Percentiles rank a stretch among this genome's conserved stretches.
phyloP scores from a whole-genome alignment of 257 asterid genomes.

The Craterostigma plantagineum region DNA sequence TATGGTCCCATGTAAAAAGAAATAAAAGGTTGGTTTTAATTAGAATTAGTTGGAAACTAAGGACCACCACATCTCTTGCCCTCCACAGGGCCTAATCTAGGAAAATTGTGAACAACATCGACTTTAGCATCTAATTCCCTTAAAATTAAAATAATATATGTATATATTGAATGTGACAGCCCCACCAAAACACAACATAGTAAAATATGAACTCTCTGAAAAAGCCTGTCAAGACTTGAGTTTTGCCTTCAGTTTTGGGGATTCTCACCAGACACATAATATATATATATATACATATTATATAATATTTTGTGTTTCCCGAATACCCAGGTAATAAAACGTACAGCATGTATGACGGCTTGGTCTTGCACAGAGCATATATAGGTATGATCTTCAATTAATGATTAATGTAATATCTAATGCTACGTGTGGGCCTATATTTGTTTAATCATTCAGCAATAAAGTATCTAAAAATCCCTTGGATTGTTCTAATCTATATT shows the following conservation, averaged over 20 bases:
- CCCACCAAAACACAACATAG: slow-evolving; percentile 6
- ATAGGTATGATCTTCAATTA: neutral
- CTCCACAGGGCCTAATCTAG: slow-evolving; percentile 41
- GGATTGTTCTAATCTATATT: slow-evolving; percentile 13
- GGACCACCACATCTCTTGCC: slow-evolving; percentile 78
- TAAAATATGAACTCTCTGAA: slow-evolving; percentile 21
- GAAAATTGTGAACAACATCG: slow-evolving; percentile 37
- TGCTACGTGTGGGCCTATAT: too few relatives aligned
- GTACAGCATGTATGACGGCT: too few relatives aligned
- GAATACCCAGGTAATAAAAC: too few relatives aligned
- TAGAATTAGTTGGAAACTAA: slow-evolving; percentile 54
- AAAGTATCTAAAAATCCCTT: slow-evolving; percentile 13
- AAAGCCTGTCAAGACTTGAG: slow-evolving; percentile 52
- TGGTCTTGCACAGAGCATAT: too few relatives aligned
- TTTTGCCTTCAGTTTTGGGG: slow-evolving; percentile 43
- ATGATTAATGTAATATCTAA: too few relatives aligned
- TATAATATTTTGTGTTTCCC: too few relatives aligned
- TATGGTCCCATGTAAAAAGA: too few relatives aligned
- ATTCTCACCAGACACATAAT: slow-evolving; percentile 13
- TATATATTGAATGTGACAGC: slow-evolving; percentile 14
- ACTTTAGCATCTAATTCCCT: slow-evolving; percentile 42
- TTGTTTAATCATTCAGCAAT: neutral
- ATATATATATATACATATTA: too few relatives aligned
- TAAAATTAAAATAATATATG: neutral
- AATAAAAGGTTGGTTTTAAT: slow-evolving; percentile 20